A percentile compares a stretch with the other conserved stretches of the same genome.
These are phyloP conservation scores for Tribonema minus DNA, from an alignment of 108 stramenopile species.

Conservation along the genomic window DNA sequence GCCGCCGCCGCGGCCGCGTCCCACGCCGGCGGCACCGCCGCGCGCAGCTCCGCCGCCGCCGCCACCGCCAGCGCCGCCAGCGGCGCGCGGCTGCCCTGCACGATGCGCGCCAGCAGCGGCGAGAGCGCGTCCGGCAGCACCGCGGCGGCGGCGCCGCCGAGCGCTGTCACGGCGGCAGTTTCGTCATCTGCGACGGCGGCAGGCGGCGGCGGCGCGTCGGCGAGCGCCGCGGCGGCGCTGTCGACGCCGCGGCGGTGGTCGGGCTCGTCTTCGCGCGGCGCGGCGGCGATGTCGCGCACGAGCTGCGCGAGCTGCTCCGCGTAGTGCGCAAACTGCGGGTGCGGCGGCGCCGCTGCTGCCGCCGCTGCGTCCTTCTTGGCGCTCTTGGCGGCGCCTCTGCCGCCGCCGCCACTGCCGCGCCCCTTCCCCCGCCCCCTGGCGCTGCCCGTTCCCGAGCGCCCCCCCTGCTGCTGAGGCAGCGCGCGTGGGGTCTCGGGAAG, in stretches of 20 bases:
- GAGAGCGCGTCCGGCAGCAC: conserved; percentile 6
- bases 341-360: not conserved
- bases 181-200: not conserved
- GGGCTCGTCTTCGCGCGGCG: not conserved
- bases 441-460: not conserved
- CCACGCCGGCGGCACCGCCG: too few relatives aligned
- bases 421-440: not conserved
- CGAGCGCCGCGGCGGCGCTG: not conserved
- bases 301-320: not conserved
- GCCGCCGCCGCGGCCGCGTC: too few relatives aligned
- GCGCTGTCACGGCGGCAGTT: not conserved
- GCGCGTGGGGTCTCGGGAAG: too few relatives aligned
- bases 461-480: not conserved
- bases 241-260: not conserved
- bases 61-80: conserved; percentile 1
- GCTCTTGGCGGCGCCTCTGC: not conserved
- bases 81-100: conserved; percentile 34
- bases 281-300: not conserved
- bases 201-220: not conserved
- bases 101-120: conserved; percentile 30
- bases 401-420: not conserved
- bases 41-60: conserved; percentile 4
- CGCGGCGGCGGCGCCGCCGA: not conserved
- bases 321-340: conserved; percentile 6
- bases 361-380: not conserved